Evolutionary conservation across 192 early-diverging fungal species (phyloP).

Genomic region (Blastocladiella britannica): DNA sequence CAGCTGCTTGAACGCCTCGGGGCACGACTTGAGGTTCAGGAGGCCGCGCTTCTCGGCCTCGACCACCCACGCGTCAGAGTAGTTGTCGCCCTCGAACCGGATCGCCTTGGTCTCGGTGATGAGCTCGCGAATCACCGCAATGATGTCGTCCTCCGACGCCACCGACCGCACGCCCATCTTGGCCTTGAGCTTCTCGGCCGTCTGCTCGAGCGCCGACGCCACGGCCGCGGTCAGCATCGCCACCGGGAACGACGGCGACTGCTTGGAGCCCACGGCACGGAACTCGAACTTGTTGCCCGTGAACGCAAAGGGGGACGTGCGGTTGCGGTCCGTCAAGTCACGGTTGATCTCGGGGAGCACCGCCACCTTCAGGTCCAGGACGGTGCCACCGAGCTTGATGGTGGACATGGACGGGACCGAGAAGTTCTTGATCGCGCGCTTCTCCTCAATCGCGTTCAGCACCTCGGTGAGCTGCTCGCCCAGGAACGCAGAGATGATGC

Average conservation of each 20-base stretch:
- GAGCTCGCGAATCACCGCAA: slow-evolving; percentile 67
- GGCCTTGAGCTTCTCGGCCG: slow-evolving; percentile 62
- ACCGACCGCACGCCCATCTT: slow-evolving; percentile 28
- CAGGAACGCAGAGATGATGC: slow-evolving; percentile 92
- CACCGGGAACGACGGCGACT: slow-evolving; percentile 89
- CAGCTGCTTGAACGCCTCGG: slow-evolving; percentile 74
- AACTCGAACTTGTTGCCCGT: slow-evolving; percentile 99
- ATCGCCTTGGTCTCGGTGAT: slow-evolving; percentile 60
- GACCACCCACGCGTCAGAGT: slow-evolving; percentile 77
- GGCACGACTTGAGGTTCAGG: slow-evolving; percentile 81
- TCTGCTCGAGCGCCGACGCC: slow-evolving; percentile 51
- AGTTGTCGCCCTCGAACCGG: slow-evolving; percentile 95
- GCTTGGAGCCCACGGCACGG: slow-evolving; percentile 96
- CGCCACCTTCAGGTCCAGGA: slow-evolving; percentile 84
- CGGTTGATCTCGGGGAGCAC: slow-evolving; percentile 75
- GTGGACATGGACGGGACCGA: slow-evolving; percentile 74
- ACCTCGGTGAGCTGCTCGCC: slow-evolving; percentile 94
- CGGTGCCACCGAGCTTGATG: slow-evolving; percentile 85
- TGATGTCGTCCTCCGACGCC: slow-evolving; percentile 67
- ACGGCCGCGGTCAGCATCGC: slow-evolving; percentile 84
- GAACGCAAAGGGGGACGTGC: slow-evolving; percentile 97
- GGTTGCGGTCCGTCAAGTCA: slow-evolving; percentile 98
- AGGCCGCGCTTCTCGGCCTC: slow-evolving; percentile 88
- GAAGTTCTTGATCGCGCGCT: slow-evolving; percentile 65
- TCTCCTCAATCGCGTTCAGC: slow-evolving; percentile 75